Conservation (phyloP, 345 rosid species). For the Lepidium africanum region DNA sequence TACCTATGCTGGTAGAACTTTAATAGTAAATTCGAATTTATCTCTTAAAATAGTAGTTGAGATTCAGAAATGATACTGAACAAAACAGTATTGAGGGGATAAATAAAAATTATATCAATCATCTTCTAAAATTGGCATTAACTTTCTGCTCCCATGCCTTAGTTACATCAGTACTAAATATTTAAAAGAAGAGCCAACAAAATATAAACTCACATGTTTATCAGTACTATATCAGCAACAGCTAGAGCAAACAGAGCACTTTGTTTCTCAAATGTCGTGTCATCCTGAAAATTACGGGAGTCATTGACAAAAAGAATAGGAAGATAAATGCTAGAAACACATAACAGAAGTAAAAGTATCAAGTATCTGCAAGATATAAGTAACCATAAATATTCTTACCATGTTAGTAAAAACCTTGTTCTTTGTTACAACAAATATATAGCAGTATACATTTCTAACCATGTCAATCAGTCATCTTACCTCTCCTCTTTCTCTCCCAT, state of each 20-base stretch:
- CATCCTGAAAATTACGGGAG: slow-evolving; percentile 46
- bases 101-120: neutral
- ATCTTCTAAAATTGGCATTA: neutral
- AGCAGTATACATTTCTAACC: neutral
- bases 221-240: slow-evolving; percentile 65
- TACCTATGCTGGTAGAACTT: neutral
- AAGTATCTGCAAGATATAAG: neutral
- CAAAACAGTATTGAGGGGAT: neutral
- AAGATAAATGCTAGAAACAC: neutral
- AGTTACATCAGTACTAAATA: neutral
- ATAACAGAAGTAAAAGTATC: neutral
- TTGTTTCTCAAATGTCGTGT: slow-evolving; percentile 74
- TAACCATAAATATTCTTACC: neutral
- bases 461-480: slow-evolving; percentile 19
- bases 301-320: neutral
- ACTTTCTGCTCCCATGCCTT: neutral
- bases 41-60: neutral
- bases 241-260: slow-evolving; percentile 68
- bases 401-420: neutral
- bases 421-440: neutral
- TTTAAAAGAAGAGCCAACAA: neutral
- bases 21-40: neutral
- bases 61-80: neutral
- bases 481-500: slow-evolving; percentile 86
- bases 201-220: slow-evolving; percentile 54